phyloP scores from a whole-genome alignment of 805 yeast species.

The Nakazawaea wyomingensis region DNA sequence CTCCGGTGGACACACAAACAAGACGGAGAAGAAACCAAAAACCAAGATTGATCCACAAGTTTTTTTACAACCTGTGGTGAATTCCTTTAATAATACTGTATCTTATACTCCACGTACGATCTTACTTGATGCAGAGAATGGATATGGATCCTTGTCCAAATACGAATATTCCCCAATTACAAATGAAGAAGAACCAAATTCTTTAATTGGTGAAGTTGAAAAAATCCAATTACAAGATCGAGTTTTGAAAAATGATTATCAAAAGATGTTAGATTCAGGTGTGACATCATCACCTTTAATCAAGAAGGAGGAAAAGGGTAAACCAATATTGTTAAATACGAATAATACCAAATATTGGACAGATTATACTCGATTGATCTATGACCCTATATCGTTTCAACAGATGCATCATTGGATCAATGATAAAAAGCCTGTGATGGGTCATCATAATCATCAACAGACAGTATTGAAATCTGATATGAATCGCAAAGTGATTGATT shows the following conservation, averaged over 20 bases:
- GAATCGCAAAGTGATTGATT: conserved; percentile 33
- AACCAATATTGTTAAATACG: conserved; percentile 21
- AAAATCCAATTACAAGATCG: conserved; percentile 29
- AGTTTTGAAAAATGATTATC: conserved; percentile 54
- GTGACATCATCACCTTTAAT: no score
- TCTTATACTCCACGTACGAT: conserved; percentile 79
- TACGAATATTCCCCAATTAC: conserved; percentile 51
- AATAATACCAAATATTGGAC: conserved; percentile 66
- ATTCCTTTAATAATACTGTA: conserved; percentile 35
- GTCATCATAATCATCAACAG: conserved; percentile 30
- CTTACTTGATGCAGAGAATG: conserved; percentile 76
- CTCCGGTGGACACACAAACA: conserved; percentile 12
- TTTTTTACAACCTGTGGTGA: conserved; percentile 38
- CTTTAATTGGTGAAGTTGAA: conserved; percentile 18
- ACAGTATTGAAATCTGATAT: conserved; percentile 25
- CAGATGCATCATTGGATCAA: conserved; percentile 51
- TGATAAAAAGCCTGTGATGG: no score
- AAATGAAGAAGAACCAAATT: conserved; percentile 17
- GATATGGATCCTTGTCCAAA: conserved; percentile 63
- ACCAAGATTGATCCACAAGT: conserved; percentile 38
- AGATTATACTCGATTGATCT: conserved; percentile 65
- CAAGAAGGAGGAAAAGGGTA: neutral
- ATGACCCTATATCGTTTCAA: conserved; percentile 55
- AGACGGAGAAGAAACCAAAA: conserved; percentile 16
- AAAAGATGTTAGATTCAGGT: conserved; percentile 60